Conservation (phyloP, 2,329 filamentous ascomycete species). For the Talaromyces sp. region DNA sequence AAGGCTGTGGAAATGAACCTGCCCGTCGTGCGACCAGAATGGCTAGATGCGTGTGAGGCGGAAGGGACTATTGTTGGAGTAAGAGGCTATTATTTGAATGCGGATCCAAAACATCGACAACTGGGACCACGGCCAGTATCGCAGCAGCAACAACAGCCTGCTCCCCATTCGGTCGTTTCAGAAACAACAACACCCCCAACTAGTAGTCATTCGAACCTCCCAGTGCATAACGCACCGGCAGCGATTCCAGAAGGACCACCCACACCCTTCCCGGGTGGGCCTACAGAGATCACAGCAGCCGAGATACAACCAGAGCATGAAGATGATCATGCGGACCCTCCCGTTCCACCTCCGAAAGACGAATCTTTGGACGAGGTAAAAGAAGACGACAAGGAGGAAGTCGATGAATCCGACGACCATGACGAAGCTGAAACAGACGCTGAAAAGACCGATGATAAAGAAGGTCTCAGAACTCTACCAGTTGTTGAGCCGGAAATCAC, state of each 20-base stretch:
- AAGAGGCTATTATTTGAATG: conserved; percentile 92
- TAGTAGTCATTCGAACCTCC: conserved; percentile 22
- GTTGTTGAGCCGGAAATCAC: not conserved
- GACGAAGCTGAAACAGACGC: conserved; percentile 20
- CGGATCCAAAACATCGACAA: conserved; percentile 62
- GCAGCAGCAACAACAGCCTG: conserved; percentile 30
- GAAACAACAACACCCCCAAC: conserved; percentile 19
- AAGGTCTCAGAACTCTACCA: conserved; percentile 15
- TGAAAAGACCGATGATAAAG: conserved; percentile 7
- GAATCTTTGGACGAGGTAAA: not conserved
- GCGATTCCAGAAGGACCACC: conserved; percentile 21
- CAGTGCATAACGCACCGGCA: conserved; percentile 21
- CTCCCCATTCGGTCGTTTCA: conserved; percentile 6
- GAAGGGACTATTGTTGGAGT: conserved; percentile 91
- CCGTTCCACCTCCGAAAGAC: conserved; percentile 23
- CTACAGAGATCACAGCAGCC: conserved; percentile 15
- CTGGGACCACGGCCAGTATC: conserved; percentile 37
- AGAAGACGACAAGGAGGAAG: conserved; percentile 18
- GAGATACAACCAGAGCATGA: conserved; percentile 18
- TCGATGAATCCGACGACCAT: conserved; percentile 15
- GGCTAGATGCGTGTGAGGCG: conserved; percentile 93
- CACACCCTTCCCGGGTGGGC: conserved; percentile 26
- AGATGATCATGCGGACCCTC: conserved; percentile 18
- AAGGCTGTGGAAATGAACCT: conserved; percentile 98
- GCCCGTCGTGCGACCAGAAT: conserved; percentile 92